Conservation (phyloP, 2,329 filamentous ascomycete species). For the Venturia oleaginea region DNA sequence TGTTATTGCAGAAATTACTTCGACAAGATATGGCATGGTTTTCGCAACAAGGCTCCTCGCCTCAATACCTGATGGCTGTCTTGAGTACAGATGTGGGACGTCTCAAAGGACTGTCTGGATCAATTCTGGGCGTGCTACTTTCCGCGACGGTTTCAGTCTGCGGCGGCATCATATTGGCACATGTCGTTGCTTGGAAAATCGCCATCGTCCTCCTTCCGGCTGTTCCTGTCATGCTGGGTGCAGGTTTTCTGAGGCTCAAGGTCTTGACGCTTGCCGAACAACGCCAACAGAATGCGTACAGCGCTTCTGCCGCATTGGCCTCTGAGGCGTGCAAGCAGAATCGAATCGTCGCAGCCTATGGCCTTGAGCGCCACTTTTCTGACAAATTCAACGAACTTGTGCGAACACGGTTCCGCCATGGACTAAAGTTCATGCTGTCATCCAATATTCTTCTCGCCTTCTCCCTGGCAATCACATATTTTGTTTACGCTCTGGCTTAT, state of each 20-base stretch:
- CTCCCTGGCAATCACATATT: conserved; percentile 37
- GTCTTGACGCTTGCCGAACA: conserved; percentile 16
- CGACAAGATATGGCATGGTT: conserved; percentile 48
- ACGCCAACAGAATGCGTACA: conserved; percentile 19
- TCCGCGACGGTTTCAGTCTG: conserved; percentile 38
- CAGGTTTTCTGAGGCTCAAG: conserved; percentile 38
- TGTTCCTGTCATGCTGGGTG: conserved; percentile 39
- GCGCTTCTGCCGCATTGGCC: conserved; percentile 15
- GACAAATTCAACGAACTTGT: conserved; percentile 25
- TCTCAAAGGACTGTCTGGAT: conserved; percentile 39
- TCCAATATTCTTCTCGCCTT: conserved; percentile 36
- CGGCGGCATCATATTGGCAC: conserved; percentile 39
- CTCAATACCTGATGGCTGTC: conserved; percentile 38
- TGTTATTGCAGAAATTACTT: conserved; percentile 27
- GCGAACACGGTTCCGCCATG: conserved; percentile 22
- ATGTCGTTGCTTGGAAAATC: conserved; percentile 43
- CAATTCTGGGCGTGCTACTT: conserved; percentile 42
- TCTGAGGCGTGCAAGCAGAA: conserved; percentile 12
- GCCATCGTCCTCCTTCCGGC: conserved; percentile 38
- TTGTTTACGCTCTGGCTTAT: conserved; percentile 40
- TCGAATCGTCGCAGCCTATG: conserved; percentile 11
- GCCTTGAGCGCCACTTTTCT: conserved; percentile 12
- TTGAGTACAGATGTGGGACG: conserved; percentile 36
- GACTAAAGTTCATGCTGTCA: conserved; percentile 17
- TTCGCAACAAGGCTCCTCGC: conserved; percentile 33